A percentile compares a stretch with the other conserved stretches of the same genome.
Conservation (phyloP, 495 filamentous ascomycete genomes). For the Trichoderma erinaceum region DNA sequence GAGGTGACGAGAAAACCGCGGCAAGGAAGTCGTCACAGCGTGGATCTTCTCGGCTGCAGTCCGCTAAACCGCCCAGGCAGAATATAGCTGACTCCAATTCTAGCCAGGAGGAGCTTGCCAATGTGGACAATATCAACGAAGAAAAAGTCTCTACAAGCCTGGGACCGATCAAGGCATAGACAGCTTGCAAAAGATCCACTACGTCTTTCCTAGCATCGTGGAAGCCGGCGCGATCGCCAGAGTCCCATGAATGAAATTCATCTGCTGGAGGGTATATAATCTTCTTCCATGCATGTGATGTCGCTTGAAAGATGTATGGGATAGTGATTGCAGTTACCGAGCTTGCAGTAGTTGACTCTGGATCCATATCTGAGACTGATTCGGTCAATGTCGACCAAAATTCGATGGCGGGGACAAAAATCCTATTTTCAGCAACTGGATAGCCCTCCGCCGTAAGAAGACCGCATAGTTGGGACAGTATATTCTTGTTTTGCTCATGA, state of each 20-base stretch:
- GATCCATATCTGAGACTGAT: conserved; percentile 36
- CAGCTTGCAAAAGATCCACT: conserved; percentile 69
- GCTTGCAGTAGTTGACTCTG: conserved; percentile 22
- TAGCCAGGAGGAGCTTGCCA: conserved; percentile 58
- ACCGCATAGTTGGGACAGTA: conserved; percentile 48
- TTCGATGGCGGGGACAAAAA: conserved; percentile 70
- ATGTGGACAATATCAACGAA: conserved; percentile 52
- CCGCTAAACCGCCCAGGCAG: conserved; percentile 69
- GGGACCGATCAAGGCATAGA: conserved; percentile 64
- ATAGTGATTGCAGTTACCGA: conserved; percentile 32
- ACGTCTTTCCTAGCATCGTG: conserved; percentile 74
- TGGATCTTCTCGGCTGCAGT: conserved; percentile 62
- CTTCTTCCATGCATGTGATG: conserved; percentile 57
- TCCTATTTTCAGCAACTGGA: conserved; percentile 68
- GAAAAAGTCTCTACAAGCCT: conserved; percentile 65
- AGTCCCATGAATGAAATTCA: conserved; percentile 57
- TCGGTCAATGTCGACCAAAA: conserved; percentile 77
- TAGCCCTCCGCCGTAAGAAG: conserved; percentile 66
- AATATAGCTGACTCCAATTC: conserved; percentile 77
- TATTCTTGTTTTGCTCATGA: conserved; percentile 40
- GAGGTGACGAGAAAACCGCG: conserved; percentile 57
- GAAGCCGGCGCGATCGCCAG: conserved; percentile 65
- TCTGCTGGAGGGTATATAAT: conserved; percentile 52
- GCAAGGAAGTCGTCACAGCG: conserved; percentile 61
- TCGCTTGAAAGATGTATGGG: conserved; percentile 45